Conservation (phyloP, 1,284 basidiomycete species). For the Stereum hirsutum region DNA sequence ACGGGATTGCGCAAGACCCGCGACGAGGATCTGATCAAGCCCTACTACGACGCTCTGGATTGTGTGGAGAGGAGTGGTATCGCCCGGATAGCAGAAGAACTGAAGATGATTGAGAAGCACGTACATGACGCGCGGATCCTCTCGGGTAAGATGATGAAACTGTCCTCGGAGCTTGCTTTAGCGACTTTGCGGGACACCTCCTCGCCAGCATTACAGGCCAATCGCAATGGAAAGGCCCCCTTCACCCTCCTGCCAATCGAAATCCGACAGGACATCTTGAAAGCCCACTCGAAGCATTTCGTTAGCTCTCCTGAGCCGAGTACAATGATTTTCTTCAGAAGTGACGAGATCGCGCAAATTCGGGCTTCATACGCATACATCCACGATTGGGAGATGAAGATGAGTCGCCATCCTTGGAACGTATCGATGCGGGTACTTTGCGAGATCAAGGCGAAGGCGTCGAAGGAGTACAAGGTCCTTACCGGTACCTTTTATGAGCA, state of each 20-base stretch:
- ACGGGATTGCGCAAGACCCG: too few species aligned
- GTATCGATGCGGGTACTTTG: constrained; percentile 12
- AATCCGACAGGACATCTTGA: constrained; percentile 35
- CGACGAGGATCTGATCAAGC: too few species aligned
- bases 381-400: constrained; percentile 3
- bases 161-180: too few species aligned
- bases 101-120: too few species aligned
- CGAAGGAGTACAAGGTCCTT: constrained; percentile 6
- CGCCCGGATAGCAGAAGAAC: too few species aligned
- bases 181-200: too few species aligned
- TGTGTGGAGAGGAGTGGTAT: too few species aligned
- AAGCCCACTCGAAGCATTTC: constrained; percentile 31
- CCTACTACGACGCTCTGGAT: too few species aligned
- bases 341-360: constrained; percentile 9
- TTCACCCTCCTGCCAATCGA: constrained; percentile 38
- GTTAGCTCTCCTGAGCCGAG: constrained; percentile 14
- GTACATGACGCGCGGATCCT: too few species aligned
- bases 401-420: constrained; percentile 11
- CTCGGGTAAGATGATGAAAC: too few species aligned
- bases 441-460: constrained; percentile 8
- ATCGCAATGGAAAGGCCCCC: too few species aligned
- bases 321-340: constrained; percentile 3
- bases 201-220: too few species aligned
- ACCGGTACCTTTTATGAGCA: constrained; percentile 10
- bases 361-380: constrained; percentile 13